phyloP scores from a whole-genome alignment of 2,329 filamentous ascomycete species.

The Chaetomium strumarium region DNA sequence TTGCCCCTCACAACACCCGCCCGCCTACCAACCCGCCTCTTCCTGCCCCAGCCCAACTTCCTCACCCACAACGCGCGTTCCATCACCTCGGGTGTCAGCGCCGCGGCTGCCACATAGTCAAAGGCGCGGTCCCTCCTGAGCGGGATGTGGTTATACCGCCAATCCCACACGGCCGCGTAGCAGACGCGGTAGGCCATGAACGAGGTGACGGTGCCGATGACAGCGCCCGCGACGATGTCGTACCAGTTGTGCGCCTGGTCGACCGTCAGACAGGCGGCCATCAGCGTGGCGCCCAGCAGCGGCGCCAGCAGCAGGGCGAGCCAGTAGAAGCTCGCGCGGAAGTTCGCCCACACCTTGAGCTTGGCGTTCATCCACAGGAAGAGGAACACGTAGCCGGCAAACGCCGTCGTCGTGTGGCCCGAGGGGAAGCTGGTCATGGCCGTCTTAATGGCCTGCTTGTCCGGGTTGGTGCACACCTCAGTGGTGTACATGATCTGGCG shows the following conservation, averaged over 20 bases:
- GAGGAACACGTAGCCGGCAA: slow-evolving; percentile 58
- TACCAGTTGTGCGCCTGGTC: slow-evolving; percentile 66
- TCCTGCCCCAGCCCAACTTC: slow-evolving; percentile 22
- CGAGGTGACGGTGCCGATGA: slow-evolving; percentile 57
- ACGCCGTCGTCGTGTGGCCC: slow-evolving; percentile 60
- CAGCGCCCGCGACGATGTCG: slow-evolving; percentile 56
- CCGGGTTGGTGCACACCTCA: slow-evolving; percentile 50
- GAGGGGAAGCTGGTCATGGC: slow-evolving; percentile 61
- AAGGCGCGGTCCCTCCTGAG: slow-evolving; percentile 38
- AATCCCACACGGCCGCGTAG: slow-evolving; percentile 63
- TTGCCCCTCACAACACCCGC: slow-evolving; percentile 1
- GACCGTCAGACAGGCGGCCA: slow-evolving; percentile 56
- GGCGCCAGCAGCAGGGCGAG: slow-evolving; percentile 52
- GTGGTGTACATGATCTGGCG: slow-evolving; percentile 57
- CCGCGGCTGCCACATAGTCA: slow-evolving; percentile 16
- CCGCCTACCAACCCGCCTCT: slow-evolving; percentile 3
- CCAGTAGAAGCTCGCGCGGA: slow-evolving; percentile 64
- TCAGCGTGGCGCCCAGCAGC: slow-evolving; percentile 51
- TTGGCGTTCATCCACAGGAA: slow-evolving; percentile 67
- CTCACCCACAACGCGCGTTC: slow-evolving; percentile 15
- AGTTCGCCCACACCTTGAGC: slow-evolving; percentile 62
- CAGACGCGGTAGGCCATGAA: slow-evolving; percentile 58
- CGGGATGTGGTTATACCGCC: slow-evolving; percentile 59
- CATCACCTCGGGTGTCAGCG: slow-evolving; percentile 3
- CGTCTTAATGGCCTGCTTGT: slow-evolving; percentile 51